phyloP scores from a whole-genome alignment of 1,284 basidiomycete genomes.

The Anthracocystis panici-leucophaei region DNA sequence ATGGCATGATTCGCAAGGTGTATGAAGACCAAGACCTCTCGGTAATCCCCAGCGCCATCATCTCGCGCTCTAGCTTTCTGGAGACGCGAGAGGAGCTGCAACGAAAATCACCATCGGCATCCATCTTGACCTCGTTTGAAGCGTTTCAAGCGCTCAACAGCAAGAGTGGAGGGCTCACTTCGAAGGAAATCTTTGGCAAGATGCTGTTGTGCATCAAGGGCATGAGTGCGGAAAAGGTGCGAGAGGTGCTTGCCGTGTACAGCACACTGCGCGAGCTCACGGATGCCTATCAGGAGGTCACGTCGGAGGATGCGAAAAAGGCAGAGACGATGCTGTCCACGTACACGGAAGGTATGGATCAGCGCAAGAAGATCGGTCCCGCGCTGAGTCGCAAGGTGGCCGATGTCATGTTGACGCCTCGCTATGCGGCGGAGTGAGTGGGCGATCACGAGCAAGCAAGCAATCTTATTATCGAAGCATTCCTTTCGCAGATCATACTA shows the following conservation, averaged over 20 bases:
- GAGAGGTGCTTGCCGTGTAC: conserved; percentile 72
- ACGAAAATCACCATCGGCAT: conserved; percentile 54
- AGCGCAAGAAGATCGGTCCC: conserved; percentile 50
- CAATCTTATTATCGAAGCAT: neutral
- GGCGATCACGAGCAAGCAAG: neutral
- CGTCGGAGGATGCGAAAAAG: conserved; percentile 21
- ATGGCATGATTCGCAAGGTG: conserved; percentile 70
- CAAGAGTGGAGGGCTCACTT: conserved; percentile 71
- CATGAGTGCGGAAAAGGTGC: conserved; percentile 73
- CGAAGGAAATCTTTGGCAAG: conserved; percentile 72
- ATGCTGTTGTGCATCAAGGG: conserved; percentile 74
- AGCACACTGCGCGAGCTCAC: conserved; percentile 72
- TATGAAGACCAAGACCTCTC: conserved; percentile 69
- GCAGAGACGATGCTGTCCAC: conserved; percentile 26
- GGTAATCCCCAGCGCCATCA: conserved; percentile 71
- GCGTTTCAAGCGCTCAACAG: conserved; percentile 73
- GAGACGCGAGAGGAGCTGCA: conserved; percentile 70
- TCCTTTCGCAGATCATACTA: no score
- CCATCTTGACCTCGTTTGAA: conserved; percentile 72
- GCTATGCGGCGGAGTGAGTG: conserved; percentile 23
- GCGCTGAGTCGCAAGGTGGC: conserved; percentile 49
- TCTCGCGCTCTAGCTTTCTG: conserved; percentile 70
- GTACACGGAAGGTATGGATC: conserved; percentile 37
- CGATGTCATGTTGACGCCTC: conserved; percentile 31
- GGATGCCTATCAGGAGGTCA: conserved; percentile 67